Base-by-base conservation (phyloP, 2,329 filamentous ascomycete genomes). In the Botrytis paeoniae region DNA sequence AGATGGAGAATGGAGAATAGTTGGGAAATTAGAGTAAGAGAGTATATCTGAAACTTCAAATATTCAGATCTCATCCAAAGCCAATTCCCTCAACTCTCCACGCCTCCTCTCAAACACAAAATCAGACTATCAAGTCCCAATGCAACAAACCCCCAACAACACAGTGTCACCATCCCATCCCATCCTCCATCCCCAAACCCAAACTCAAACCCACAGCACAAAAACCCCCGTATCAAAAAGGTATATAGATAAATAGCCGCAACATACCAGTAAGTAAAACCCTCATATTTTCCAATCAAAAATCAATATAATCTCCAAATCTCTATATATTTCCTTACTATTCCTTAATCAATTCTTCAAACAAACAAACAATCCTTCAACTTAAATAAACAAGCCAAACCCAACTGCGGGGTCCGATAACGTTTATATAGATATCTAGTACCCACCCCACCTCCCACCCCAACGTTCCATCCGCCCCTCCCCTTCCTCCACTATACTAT, bases 191-290 rank as follows among this genome's bases (percentile, higher is more conserved):
- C 14, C 14, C 18, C 37, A 16, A 22, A 2, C 16, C 20, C 45
- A 22, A 48, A 10, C 4, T 20, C 43, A 22, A 45, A 22, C 43
- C 43, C 20, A 45, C 43, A 64, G 3, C 2, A 45, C 20, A 25
- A 48, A 45, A 4, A 16, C 0, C 10, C 10, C 48, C 48, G n/a
- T 6, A n/a, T 51, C 48, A 51, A 6, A n/a, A 51, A 54, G 25
- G 22, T 16, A 54, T 12, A 51, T 14, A 14, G n/a, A 29, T 14
- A 60, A 37, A 37, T 1, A 37, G 5, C 37, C 37, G 6, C 39
- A 12, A 48, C 69, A 39, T 64, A 71, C 69, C 69, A 32, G 69
- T 64, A 62, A 71, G 69, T 29, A 71, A 48, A 71, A 71, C 59
- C 22, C 48, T 35, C 69, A 71, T 70, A 16, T 41, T 64, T 22